phyloP scores from a whole-genome alignment of 768 basidiomycete species.

The Kwoniella heveanensis region DNA sequence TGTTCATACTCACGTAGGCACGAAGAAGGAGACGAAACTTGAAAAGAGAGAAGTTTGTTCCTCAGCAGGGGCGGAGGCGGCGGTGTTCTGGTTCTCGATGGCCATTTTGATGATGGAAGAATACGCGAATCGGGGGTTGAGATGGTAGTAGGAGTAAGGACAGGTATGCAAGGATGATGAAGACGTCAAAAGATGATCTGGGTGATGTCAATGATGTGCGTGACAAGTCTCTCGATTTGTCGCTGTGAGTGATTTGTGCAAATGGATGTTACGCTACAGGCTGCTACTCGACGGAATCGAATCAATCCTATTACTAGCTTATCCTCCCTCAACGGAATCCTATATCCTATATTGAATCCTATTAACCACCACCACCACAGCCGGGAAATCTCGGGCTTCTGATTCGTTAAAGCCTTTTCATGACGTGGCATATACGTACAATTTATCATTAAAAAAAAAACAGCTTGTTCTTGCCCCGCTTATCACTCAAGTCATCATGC shows the following conservation, averaged over 20 bases:
- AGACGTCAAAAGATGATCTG: not conserved
- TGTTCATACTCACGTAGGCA: conserved; percentile 48
- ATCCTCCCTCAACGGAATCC: not conserved
- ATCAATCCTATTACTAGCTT: not conserved
- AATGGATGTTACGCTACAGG: not conserved
- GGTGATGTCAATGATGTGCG: not conserved
- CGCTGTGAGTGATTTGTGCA: not conserved
- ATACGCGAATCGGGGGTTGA: not conserved
- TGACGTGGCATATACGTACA: conserved; percentile 3
- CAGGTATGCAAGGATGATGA: not conserved
- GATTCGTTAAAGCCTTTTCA: conserved; percentile 4
- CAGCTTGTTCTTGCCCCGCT: not conserved
- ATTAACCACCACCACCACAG: not conserved
- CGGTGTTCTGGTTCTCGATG: conserved; percentile 18
- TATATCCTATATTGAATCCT: not conserved
- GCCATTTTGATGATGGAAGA: conserved; percentile 23
- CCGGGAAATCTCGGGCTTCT: conserved; percentile 22
- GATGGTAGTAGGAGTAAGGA: not conserved
- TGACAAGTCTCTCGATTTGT: not conserved
- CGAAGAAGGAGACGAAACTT: conserved; percentile 36
- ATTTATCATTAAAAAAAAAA: no score
- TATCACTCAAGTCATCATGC: not conserved
- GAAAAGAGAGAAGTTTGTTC: conserved; percentile 34
- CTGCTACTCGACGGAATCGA: not conserved
- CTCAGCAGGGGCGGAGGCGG: conserved; percentile 11